A percentile compares a stretch with the other conserved stretches of the same genome.
Conservation (phyloP, 768 basidiomycete genomes). For the Pisolithus marmoratus region DNA sequence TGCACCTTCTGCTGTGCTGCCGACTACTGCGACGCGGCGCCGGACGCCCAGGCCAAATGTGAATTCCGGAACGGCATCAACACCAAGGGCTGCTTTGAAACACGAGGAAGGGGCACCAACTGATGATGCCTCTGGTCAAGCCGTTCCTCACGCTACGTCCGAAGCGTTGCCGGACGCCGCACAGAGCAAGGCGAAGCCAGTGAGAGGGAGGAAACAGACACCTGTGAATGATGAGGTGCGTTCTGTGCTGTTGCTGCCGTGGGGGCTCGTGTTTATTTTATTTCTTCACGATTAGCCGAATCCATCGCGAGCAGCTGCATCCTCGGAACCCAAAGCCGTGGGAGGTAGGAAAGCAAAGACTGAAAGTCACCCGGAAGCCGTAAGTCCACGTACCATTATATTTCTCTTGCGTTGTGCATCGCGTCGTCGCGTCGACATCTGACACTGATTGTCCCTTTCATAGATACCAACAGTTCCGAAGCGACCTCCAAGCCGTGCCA, state of each 20-base stretch:
- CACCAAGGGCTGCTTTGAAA: background rate
- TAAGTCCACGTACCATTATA: background rate
- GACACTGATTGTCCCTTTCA: background rate
- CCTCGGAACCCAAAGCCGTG: background rate
- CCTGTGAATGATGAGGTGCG: slow-evolving; percentile 2
- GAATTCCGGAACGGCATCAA: background rate
- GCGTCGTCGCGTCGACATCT: background rate
- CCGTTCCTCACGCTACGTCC: background rate
- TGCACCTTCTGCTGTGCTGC: background rate
- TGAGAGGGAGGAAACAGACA: slow-evolving; percentile 3
- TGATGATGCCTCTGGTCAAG: background rate
- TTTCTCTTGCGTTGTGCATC: background rate
- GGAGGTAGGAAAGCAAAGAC: slow-evolving; percentile 4
- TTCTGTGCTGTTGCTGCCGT: background rate
- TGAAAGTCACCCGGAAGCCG: background rate
- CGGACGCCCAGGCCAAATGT: background rate
- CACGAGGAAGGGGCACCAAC: background rate
- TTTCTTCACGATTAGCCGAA: no score
- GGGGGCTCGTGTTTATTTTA: no score
- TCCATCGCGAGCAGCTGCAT: no score
- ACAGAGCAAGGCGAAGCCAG: slow-evolving; percentile 10
- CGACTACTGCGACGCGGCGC: slow-evolving; percentile 13
- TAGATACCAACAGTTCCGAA: background rate
- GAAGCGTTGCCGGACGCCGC: slow-evolving; percentile 12
- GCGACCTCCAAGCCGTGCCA: background rate